A percentile compares a stretch with the other conserved stretches of the same genome.
phyloP scores from a whole-genome alignment of 2,329 filamentous ascomycete species.

The Chaetomiaceae sp. region DNA sequence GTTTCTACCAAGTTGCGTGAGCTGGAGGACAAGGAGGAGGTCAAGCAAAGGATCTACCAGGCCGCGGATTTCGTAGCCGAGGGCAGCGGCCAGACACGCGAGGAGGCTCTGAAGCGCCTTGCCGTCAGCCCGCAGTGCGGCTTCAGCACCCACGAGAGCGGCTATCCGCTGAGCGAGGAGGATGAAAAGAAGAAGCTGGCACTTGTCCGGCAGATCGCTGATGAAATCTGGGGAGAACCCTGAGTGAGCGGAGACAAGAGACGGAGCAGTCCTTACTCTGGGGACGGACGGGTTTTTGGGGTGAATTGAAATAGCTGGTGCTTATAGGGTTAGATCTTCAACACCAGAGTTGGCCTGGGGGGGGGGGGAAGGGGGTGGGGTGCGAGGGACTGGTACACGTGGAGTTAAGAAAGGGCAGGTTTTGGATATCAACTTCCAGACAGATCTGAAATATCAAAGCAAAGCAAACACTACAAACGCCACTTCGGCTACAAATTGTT shows the following conservation, averaged over 20 bases:
- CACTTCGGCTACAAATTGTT: no score
- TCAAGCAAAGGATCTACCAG: slow-evolving; percentile 55
- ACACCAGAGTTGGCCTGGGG: no score
- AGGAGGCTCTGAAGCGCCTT: slow-evolving; percentile 66
- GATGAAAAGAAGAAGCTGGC: slow-evolving; percentile 71
- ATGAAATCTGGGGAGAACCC: slow-evolving; percentile 62
- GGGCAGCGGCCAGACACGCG: slow-evolving; percentile 58
- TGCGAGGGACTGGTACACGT: neutral
- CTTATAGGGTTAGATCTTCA: neutral
- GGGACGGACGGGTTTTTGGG: neutral
- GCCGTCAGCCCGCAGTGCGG: slow-evolving; percentile 68
- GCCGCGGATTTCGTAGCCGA: slow-evolving; percentile 66
- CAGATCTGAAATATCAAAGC: neutral
- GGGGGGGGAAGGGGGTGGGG: no score
- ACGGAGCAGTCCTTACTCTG: no score
- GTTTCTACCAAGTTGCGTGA: slow-evolving; percentile 60
- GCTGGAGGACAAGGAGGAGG: slow-evolving; percentile 59
- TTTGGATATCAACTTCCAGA: slow-evolving; percentile 19
- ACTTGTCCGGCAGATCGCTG: slow-evolving; percentile 66
- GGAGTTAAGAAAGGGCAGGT: neutral
- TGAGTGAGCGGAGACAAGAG: slow-evolving; percentile 16
- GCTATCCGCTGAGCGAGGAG: slow-evolving; percentile 63
- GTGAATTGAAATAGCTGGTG: neutral
- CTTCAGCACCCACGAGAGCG: slow-evolving; percentile 69
- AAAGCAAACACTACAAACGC: no score